These are phyloP conservation scores for Colletotrichum tofieldiae DNA, from an alignment of 2,329 filamentous ascomycete species.

Conservation along the genomic window DNA sequence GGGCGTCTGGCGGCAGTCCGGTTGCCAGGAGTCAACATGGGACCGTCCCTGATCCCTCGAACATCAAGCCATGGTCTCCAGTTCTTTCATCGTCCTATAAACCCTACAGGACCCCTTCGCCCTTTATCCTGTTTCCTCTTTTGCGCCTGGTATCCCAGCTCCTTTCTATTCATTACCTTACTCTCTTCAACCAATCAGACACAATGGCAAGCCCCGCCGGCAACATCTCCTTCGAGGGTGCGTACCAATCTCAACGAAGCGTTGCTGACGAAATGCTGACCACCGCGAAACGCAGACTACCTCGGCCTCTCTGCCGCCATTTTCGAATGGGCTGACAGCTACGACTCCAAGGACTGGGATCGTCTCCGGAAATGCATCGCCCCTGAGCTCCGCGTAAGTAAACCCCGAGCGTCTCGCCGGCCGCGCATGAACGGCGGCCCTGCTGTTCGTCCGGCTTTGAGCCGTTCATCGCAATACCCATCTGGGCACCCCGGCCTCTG, in stretches of 20 bases:
- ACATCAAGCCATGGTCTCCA: background rate
- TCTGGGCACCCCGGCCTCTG: background rate
- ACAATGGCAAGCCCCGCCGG: slow-evolving; percentile 38
- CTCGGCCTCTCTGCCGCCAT: slow-evolving; percentile 64
- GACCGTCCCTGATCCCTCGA: background rate
- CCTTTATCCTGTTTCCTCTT: background rate
- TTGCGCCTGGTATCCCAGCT: background rate
- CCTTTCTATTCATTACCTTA: too few relatives aligned
- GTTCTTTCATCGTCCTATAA: background rate
- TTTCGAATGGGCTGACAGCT: slow-evolving; percentile 77
- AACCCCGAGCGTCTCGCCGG: slow-evolving; percentile 67
- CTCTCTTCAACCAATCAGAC: background rate
- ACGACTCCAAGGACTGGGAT: slow-evolving; percentile 77
- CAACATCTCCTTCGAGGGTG: slow-evolving; percentile 56
- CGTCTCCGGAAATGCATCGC: slow-evolving; percentile 69
- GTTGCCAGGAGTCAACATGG: slow-evolving; percentile 4
- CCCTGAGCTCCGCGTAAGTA: slow-evolving; percentile 60
- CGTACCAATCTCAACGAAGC: slow-evolving; percentile 62
- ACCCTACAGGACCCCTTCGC: background rate
- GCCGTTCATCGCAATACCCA: too few relatives aligned
- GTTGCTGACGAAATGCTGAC: slow-evolving; percentile 55
- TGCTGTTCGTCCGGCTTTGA: background rate
- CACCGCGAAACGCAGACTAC: slow-evolving; percentile 56
- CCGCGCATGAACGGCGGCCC: too few relatives aligned
- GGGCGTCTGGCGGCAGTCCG: slow-evolving; percentile 39